phyloP scores from a whole-genome alignment of 495 filamentous ascomycete species.

The Durotheca rogersii region DNA sequence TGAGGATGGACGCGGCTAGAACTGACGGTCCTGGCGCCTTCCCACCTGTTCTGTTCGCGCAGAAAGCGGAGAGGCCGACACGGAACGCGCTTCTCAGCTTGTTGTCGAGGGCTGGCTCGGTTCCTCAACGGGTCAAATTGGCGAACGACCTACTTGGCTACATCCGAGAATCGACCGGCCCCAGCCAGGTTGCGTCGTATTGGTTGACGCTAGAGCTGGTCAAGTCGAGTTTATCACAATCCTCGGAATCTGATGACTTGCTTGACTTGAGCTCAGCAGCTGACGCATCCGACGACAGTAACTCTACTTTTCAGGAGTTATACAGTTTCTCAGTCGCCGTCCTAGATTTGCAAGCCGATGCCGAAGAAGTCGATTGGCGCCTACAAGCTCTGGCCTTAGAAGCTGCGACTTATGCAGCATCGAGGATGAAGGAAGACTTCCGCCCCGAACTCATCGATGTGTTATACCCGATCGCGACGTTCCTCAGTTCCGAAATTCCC shows the following conservation, averaged over 20 bases:
- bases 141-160: slow-evolving; percentile 61
- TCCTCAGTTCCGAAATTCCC: slow-evolving; percentile 71
- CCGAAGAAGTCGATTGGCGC: slow-evolving; percentile 64
- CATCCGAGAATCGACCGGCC: slow-evolving; percentile 54
- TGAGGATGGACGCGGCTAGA: slow-evolving; percentile 23
- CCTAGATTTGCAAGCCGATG: slow-evolving; percentile 54
- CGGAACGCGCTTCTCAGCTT: slow-evolving; percentile 52
- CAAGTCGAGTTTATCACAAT: slow-evolving; percentile 50
- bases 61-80: slow-evolving; percentile 64
- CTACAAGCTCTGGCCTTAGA: slow-evolving; percentile 72
- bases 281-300: slow-evolving; percentile 44
- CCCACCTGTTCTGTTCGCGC: slow-evolving; percentile 60
- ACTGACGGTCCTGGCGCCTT: slow-evolving; percentile 43
- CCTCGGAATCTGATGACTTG: slow-evolving; percentile 65
- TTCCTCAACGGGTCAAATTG: slow-evolving; percentile 45
- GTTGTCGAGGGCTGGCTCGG: slow-evolving; percentile 48
- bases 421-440: slow-evolving; percentile 67
- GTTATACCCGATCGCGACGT: slow-evolving; percentile 83
- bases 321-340: slow-evolving; percentile 73
- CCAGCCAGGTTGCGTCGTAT: slow-evolving; percentile 65
- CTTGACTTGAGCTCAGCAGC: slow-evolving; percentile 51
- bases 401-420: slow-evolving; percentile 68
- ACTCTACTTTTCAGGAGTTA: slow-evolving; percentile 69
- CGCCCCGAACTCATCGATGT: slow-evolving; percentile 85
- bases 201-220: slow-evolving; percentile 81